Conservation (phyloP, 1,284 basidiomycete species). For the Puccinia novopanici region DNA sequence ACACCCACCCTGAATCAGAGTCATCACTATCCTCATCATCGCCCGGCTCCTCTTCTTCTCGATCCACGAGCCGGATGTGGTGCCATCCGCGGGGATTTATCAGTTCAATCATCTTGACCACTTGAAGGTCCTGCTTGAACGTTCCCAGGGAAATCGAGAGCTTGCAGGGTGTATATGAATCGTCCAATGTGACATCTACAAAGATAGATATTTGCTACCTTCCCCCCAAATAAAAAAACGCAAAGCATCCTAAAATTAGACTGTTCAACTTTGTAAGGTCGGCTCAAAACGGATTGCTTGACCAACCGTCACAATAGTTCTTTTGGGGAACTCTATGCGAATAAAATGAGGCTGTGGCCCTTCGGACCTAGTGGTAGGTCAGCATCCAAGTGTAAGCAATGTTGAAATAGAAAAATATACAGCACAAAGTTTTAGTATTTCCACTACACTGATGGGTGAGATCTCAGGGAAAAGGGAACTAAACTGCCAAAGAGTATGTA, state of each 20-base stretch:
- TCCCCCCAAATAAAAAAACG: not conserved
- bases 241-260: not conserved
- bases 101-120: constrained; percentile 62
- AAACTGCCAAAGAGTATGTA: constrained; percentile 96
- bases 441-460: too few species aligned
- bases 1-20: constrained; percentile 44
- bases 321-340: constrained; percentile 86
- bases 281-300: not conserved
- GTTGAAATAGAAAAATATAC: not conserved
- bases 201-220: constrained; percentile 83
- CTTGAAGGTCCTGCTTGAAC: constrained; percentile 85
- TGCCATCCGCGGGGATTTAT: constrained; percentile 46
- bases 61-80: constrained; percentile 32
- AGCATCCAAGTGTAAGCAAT: not conserved
- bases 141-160: constrained; percentile 89
- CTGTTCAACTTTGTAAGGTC: not conserved
- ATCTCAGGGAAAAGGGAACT: constrained; percentile 62
- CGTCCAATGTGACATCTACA: constrained; percentile 82
- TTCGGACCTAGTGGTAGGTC: constrained; percentile 72
- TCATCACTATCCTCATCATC: constrained; percentile 48
- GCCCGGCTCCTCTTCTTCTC: constrained; percentile 25
- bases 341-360: constrained; percentile 96
- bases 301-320: constrained; percentile 80
- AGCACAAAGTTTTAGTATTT: too few species aligned
- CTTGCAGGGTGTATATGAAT: constrained; percentile 93